Evolutionary conservation across 2,329 filamentous ascomycete species (phyloP).

Genomic region (Aspergillus niger): DNA sequence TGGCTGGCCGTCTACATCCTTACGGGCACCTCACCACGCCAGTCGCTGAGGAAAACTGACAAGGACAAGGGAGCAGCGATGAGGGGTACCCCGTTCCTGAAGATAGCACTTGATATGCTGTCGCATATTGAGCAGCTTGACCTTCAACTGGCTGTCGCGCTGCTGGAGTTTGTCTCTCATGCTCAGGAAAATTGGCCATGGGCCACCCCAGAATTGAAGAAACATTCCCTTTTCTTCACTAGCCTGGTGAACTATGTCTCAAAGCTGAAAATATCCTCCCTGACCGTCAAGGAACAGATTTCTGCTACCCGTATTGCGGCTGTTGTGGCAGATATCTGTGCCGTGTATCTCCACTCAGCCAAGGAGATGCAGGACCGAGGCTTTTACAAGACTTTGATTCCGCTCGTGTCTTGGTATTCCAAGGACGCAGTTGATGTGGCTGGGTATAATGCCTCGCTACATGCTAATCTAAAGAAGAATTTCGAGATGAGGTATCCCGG

Average conservation of each 20-base stretch:
- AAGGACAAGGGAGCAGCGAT: conserved; percentile 52
- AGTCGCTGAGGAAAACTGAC: conserved; percentile 61
- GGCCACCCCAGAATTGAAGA: conserved; percentile 79
- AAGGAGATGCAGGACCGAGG: conserved; percentile 71
- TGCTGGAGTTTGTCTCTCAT: conserved; percentile 83
- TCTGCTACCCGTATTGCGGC: conserved; percentile 73
- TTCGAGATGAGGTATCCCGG: conserved; percentile 75
- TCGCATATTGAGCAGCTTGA: conserved; percentile 65
- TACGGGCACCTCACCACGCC: conserved; percentile 80
- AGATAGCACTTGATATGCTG: conserved; percentile 71
- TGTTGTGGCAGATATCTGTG: conserved; percentile 81
- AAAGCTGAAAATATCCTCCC: conserved; percentile 58
- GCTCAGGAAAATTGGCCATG: conserved; percentile 96
- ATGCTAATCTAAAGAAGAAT: conserved; percentile 82
- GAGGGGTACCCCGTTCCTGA: conserved; percentile 68
- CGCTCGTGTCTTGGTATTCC: conserved; percentile 76
- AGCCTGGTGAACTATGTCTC: conserved; percentile 70
- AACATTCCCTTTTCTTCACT: conserved; percentile 71
- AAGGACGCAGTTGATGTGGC: conserved; percentile 76
- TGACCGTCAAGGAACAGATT: conserved; percentile 49
- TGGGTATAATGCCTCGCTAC: conserved; percentile 83
- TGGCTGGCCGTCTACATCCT: conserved; percentile 95
- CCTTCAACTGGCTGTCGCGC: conserved; percentile 67
- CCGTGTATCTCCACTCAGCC: conserved; percentile 85
- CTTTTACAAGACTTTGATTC: conserved; percentile 70